Evolutionary conservation across 2,329 filamentous ascomycete species (phyloP).

Genomic region (Thelonectria olida): DNA sequence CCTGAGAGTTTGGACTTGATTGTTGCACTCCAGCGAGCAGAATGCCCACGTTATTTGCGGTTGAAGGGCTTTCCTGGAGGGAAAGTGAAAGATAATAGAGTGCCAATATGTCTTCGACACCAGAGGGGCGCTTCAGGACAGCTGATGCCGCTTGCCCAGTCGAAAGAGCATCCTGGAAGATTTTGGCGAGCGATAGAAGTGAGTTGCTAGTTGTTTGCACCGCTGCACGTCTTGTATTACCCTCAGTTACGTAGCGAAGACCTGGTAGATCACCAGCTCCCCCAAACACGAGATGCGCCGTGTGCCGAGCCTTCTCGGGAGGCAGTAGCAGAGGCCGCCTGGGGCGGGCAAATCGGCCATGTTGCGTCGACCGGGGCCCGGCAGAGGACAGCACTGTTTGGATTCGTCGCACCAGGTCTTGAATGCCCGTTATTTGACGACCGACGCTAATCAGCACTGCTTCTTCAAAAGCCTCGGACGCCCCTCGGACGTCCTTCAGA

Average conservation of each 20-base stretch:
- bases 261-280: conserved; percentile 81
- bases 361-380: conserved; percentile 20
- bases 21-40: conserved; percentile 95
- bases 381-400: conserved; percentile 70
- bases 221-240: conserved; percentile 78
- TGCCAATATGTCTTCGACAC: conserved; percentile 90
- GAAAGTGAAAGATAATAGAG: conserved; percentile 96
- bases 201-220: conserved; percentile 96
- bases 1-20: conserved; percentile 44
- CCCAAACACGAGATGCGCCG: conserved; percentile 84
- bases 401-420: conserved; percentile 81
- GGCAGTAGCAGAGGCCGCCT: conserved; percentile 75
- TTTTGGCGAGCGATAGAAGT: conserved; percentile 92
- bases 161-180: conserved; percentile 95
- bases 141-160: conserved; percentile 67
- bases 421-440: conserved; percentile 73
- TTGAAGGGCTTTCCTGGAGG: conserved; percentile 94
- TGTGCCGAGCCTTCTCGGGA: conserved; percentile 84
- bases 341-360: conserved; percentile 11
- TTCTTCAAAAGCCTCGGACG: conserved; percentile 92
- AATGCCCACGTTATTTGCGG: conserved; percentile 97
- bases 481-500: conserved; percentile 80
- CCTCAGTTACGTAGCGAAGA: conserved; percentile 72
- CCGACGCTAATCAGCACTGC: conserved; percentile 90
- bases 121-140: conserved; percentile 70